phyloP scores from a whole-genome alignment of 768 basidiomycete species.

The Lactarius vividus region DNA sequence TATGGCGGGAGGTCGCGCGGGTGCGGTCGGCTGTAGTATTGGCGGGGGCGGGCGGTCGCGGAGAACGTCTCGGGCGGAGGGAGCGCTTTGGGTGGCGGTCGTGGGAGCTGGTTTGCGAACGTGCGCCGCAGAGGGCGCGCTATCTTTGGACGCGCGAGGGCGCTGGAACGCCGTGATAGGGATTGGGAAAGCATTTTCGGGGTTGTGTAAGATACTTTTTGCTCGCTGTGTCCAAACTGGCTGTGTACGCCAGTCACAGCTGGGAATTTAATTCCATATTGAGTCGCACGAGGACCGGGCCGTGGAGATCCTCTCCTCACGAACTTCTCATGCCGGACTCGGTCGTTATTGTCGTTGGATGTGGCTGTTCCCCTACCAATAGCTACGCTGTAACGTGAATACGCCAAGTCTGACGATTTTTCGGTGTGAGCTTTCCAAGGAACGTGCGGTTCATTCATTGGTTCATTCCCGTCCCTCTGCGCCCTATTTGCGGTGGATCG shows the following conservation, averaged over 20 bases:
- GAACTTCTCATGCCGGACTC: no score
- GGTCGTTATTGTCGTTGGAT: background rate
- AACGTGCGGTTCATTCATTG: background rate
- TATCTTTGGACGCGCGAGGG: background rate
- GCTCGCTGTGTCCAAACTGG: no score
- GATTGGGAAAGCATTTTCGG: slow-evolving; percentile 1
- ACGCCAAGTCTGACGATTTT: background rate
- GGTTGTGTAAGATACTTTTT: background rate
- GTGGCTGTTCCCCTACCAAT: background rate
- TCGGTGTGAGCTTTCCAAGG: background rate
- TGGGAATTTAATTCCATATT: background rate
- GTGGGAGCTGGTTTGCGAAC: slow-evolving; percentile 22
- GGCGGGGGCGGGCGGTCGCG: slow-evolving; percentile 43
- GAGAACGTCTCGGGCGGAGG: slow-evolving; percentile 40
- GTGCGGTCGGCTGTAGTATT: slow-evolving; percentile 44
- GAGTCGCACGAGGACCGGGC: background rate
- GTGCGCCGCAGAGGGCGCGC: background rate
- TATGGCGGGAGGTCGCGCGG: slow-evolving; percentile 44
- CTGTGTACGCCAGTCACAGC: background rate
- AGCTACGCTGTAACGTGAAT: background rate
- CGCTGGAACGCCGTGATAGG: background rate
- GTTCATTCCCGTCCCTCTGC: background rate
- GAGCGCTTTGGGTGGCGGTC: slow-evolving; percentile 20
- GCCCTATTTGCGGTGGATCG: background rate
- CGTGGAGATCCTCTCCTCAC: background rate